Evolutionary conservation across 352 stramenopile genomes (phyloP), one percentile per base, ranked within the genome.

Genomic region (Globisporangium perplexum): DNA sequence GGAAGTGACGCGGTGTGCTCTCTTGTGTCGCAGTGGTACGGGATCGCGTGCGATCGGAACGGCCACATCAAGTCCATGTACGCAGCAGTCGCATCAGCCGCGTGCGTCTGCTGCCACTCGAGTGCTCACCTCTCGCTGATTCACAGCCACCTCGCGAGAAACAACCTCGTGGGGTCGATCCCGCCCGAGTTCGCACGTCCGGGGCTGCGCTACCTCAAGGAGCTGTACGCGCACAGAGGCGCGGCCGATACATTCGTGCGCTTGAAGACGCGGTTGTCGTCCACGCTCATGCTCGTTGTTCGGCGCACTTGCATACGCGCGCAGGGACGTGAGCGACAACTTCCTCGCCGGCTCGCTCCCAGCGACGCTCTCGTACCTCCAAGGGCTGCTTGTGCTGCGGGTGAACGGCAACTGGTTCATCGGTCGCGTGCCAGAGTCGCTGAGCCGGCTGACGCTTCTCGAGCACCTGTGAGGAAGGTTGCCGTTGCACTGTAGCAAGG

Each of bases 291-390:
- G 10, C 30, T 22, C 3, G 26, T 20, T 20, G 26, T 20, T 15
- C 6, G 11, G 10, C 6, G 11, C n/a, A 5, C 7, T 38, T 15
- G 12, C 33, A 17, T 22, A 18, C 24, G 12, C 26, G 28, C 33
- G 11, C 58, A 89, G 78, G 22, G 78, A 90, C 43, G 43, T 90
- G 42, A 88, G 78, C 62, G 83, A 63, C 18, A 90, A 90, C 48
- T 90, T 83, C 57, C 64, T 90, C 28, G 74, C 65, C 5, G 69
- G 76, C 0, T 31, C 66, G 5, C 62, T 88, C 15, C 78, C 78
- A 14, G 49, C 66, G 39, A 83, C 72, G 8, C 17, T 87, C 3
- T 81, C 74, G 0, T 38, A 43, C 18, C 55, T 90, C 4, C 45
- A 28, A n/a, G 39, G 48, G 0, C 51, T 90, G 10, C 63, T 64